Percentiles rank a stretch among this genome's conserved stretches.
phyloP scores from a whole-genome alignment of 2,329 filamentous ascomycete species.

The Pseudocercospora ulei region DNA sequence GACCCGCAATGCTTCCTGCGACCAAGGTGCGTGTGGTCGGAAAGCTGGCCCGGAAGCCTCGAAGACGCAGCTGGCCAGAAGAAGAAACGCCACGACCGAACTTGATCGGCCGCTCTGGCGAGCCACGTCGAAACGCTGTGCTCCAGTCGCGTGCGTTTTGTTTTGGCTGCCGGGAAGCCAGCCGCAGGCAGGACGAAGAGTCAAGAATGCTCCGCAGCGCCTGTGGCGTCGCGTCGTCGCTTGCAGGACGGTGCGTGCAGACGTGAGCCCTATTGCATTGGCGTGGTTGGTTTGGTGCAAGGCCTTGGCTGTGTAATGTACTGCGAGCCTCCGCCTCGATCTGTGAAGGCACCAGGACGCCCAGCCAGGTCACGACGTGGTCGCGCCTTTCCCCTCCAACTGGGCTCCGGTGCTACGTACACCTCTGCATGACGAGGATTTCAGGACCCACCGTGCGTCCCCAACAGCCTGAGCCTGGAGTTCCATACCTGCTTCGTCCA shows the following conservation, averaged over 20 bases:
- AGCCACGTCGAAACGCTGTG: constrained; percentile 2
- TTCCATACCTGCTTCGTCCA: constrained; percentile 3
- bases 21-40: background rate
- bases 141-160: constrained; percentile 1
- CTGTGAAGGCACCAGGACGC: background rate
- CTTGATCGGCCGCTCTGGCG: background rate
- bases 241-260: background rate
- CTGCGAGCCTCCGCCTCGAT: background rate
- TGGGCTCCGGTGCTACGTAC: constrained; percentile 4
- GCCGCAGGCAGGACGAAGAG: background rate
- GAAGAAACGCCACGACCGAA: constrained; percentile 7
- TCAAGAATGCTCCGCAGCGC: background rate
- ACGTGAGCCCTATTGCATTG: constrained; percentile 1
- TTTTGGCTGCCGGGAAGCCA: no score
- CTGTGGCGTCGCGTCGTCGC: background rate
- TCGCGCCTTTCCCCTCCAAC: constrained; percentile 3
- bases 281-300: constrained; percentile 5
- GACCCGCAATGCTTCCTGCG: background rate
- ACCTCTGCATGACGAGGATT: background rate
- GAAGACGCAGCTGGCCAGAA: background rate
- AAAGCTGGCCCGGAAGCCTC: background rate
- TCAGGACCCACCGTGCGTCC: background rate
- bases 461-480: constrained; percentile 1
- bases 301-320: constrained; percentile 4
- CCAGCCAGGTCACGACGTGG: background rate